Percentiles rank a stretch among this genome's conserved stretches.
Conservation (phyloP, 2,329 filamentous ascomycete species). For the Xylaria sp. region DNA sequence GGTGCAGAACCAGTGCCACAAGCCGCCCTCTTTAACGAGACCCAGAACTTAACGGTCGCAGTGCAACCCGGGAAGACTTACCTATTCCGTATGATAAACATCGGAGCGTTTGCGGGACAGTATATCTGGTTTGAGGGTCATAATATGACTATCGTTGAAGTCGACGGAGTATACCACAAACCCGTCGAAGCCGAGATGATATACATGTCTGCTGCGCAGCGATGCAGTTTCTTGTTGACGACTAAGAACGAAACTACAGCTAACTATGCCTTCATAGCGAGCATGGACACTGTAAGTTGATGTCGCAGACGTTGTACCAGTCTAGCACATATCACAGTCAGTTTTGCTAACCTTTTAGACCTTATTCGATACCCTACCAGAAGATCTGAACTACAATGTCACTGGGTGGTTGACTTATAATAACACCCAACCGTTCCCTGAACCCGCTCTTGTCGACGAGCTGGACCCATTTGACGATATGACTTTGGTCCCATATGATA, state of each 20-base stretch:
- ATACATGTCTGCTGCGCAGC: constrained; percentile 71
- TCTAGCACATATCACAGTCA: neutral
- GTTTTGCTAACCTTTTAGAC: constrained; percentile 46
- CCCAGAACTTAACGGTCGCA: constrained; percentile 61
- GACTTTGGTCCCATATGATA: constrained; percentile 71
- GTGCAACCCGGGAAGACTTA: constrained; percentile 74
- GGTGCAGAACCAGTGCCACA: constrained; percentile 71
- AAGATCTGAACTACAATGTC: constrained; percentile 69
- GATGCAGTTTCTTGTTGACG: constrained; percentile 66
- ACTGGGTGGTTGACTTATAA: constrained; percentile 71
- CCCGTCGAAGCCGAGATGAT: constrained; percentile 64
- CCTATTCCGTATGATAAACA: constrained; percentile 73
- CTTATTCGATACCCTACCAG: constrained; percentile 72
- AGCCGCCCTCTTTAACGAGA: constrained; percentile 74
- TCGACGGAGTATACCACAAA: constrained; percentile 74
- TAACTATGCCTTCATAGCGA: constrained; percentile 72
- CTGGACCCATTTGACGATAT: constrained; percentile 78
- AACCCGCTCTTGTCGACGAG: constrained; percentile 61
- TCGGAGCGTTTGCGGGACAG: constrained; percentile 72
- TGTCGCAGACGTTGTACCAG: neutral
- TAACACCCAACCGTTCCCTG: constrained; percentile 49
- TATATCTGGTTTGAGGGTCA: constrained; percentile 72
- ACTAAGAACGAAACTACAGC: constrained; percentile 64
- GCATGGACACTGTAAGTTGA: constrained; percentile 68
- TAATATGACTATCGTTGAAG: constrained; percentile 72